phyloP scores from a whole-genome alignment of 148 eudicot genomes.

The Arbutus unedo region DNA sequence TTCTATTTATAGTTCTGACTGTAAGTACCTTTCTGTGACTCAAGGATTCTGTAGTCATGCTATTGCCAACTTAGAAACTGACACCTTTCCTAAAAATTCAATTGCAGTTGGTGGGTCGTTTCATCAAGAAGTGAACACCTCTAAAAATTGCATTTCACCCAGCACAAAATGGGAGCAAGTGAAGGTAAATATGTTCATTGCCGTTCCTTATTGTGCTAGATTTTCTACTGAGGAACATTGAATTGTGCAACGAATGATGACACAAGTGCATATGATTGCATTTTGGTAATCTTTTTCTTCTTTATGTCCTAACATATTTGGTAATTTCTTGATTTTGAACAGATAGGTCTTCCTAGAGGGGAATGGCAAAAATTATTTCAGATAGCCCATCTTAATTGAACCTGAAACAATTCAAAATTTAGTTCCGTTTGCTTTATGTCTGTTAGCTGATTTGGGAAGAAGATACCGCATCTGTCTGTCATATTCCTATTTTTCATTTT shows the following conservation, averaged over 20 bases:
- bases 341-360: background rate
- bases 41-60: constrained; percentile 6
- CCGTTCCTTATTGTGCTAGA: background rate
- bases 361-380: background rate
- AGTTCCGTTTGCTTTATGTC: background rate
- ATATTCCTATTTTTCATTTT: background rate
- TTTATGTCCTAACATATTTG: background rate
- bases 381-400: background rate
- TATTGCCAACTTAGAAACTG: constrained; percentile 13
- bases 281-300: background rate
- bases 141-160: constrained; percentile 69
- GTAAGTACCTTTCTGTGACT: constrained; percentile 42
- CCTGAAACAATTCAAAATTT: background rate
- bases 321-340: background rate
- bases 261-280: background rate
- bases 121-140: constrained; percentile 45
- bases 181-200: constrained; percentile 51
- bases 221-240: background rate
- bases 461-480: background rate
- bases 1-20: constrained; percentile 54
- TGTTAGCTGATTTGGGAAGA: constrained; percentile 10
- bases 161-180: constrained; percentile 96
- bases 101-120: constrained; percentile 59
- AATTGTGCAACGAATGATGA: background rate
- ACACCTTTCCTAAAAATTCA: constrained; percentile 13